Conservation (phyloP, 2,329 filamentous ascomycete species). For the Triangularia verruculosa region DNA sequence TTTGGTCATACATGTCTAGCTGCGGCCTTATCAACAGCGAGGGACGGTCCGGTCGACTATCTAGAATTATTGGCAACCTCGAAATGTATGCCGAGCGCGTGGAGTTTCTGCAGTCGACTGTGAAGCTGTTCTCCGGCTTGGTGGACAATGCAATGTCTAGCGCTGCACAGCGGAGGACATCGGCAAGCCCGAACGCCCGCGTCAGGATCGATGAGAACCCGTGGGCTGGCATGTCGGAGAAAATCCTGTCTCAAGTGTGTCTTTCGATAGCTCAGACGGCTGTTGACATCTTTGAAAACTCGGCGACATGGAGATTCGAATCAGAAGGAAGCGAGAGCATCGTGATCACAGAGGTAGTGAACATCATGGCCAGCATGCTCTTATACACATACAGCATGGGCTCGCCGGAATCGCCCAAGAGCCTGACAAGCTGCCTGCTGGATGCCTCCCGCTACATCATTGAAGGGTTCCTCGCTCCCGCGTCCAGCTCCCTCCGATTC, state of each 20-base stretch:
- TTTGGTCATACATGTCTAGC: constrained; percentile 86
- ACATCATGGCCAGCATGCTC: constrained; percentile 69
- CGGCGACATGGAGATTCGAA: constrained; percentile 79
- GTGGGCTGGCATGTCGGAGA: constrained; percentile 73
- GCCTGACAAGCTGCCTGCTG: constrained; percentile 59
- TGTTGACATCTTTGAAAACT: constrained; percentile 82
- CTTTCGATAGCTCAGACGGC: constrained; percentile 71
- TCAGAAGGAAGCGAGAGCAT: constrained; percentile 64
- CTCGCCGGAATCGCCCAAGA: constrained; percentile 42
- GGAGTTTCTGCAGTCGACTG: constrained; percentile 70
- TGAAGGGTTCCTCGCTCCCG: constrained; percentile 70
- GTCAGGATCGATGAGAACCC: constrained; percentile 49
- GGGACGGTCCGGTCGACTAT: constrained; percentile 71
- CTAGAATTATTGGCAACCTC: constrained; percentile 74
- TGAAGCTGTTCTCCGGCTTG: constrained; percentile 70
- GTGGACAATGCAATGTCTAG: constrained; percentile 72
- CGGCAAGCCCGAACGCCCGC: constrained; percentile 47
- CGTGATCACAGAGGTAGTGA: constrained; percentile 66
- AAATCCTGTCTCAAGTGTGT: constrained; percentile 69
- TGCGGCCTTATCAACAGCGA: constrained; percentile 77
- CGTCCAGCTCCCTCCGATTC: constrained; percentile 68
- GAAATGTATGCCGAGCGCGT: constrained; percentile 77
- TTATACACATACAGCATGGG: constrained; percentile 73
- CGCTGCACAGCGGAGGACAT: constrained; percentile 62
- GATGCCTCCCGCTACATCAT: constrained; percentile 73